Percentiles rank a stretch among this genome's conserved stretches.
Evolutionary conservation across 768 basidiomycete species (phyloP).

Genomic region (Lactarius sanguifluus): DNA sequence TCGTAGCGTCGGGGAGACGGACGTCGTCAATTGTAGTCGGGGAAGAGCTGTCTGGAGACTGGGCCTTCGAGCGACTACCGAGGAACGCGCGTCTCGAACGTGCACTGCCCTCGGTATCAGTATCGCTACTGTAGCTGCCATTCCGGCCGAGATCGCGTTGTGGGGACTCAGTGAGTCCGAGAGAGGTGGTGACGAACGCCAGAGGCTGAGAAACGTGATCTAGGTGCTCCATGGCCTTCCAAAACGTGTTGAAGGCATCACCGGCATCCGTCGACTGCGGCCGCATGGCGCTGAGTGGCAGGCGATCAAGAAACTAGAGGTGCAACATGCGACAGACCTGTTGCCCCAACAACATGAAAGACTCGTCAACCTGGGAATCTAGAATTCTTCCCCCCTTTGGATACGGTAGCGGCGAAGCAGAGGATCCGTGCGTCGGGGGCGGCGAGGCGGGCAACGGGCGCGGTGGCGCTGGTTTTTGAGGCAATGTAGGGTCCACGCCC

Average conservation of each 20-base stretch:
- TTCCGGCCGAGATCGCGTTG: conserved; percentile 43
- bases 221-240: conserved; percentile 84
- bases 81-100: conserved; percentile 52
- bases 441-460: conserved; percentile 33
- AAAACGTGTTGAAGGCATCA: conserved; percentile 87
- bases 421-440: conserved; percentile 34
- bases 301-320: neutral
- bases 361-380: conserved; percentile 68
- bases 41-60: conserved; percentile 34
- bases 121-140: conserved; percentile 60
- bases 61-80: conserved; percentile 34
- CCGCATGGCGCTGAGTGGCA: conserved; percentile 13
- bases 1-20: conserved; percentile 19
- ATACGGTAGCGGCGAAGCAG: conserved; percentile 47
- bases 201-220: conserved; percentile 82
- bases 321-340: conserved; percentile 47
- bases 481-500: conserved; percentile 71
- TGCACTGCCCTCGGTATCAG: conserved; percentile 58
- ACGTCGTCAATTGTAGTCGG: conserved; percentile 30
- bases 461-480: conserved; percentile 51
- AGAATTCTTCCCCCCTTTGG: conserved; percentile 46
- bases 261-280: conserved; percentile 55
- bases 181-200: conserved; percentile 79
- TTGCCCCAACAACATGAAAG: conserved; percentile 86
- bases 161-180: conserved; percentile 46